Evolutionary conservation across 805 yeast species (phyloP).

Genomic region (Priceomyces haplophilus): DNA sequence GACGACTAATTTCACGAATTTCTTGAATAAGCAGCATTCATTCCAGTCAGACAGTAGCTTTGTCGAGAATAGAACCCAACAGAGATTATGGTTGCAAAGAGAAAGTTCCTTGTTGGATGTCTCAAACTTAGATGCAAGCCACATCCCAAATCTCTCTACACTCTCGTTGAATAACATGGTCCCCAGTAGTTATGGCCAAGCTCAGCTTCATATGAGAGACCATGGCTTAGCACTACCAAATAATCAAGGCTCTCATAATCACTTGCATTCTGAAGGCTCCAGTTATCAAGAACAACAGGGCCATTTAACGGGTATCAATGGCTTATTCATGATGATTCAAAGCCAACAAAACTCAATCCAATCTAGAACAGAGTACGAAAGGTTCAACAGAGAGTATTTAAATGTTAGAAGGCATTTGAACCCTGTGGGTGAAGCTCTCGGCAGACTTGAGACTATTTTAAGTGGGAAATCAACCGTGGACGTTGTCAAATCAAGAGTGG

Average conservation of each 20-base stretch:
- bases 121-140: conserved; percentile 28
- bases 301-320: conserved; percentile 20
- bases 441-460: conserved; percentile 39
- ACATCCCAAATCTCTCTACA: conserved; percentile 35
- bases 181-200: conserved; percentile 31
- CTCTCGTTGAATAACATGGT: conserved; percentile 37
- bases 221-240: not conserved
- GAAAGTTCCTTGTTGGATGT: conserved; percentile 69
- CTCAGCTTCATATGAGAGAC: conserved; percentile 17
- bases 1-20: conserved; percentile 31
- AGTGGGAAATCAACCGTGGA: conserved; percentile 19
- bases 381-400: conserved; percentile 69
- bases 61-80: conserved; percentile 73
- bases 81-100: conserved; percentile 78
- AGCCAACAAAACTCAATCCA: conserved; percentile 49
- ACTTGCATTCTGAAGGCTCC: not conserved
- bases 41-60: conserved; percentile 5
- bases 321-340: conserved; percentile 26
- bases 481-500: conserved; percentile 19
- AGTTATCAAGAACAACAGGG: not conserved
- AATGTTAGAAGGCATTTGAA: conserved; percentile 66
- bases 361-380: conserved; percentile 72
- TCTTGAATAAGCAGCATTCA: conserved; percentile 17
- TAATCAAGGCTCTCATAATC: conserved; percentile 5
- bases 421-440: conserved; percentile 64